phyloP scores from a whole-genome alignment of 768 basidiomycete genomes.

The Calocera cornea region DNA sequence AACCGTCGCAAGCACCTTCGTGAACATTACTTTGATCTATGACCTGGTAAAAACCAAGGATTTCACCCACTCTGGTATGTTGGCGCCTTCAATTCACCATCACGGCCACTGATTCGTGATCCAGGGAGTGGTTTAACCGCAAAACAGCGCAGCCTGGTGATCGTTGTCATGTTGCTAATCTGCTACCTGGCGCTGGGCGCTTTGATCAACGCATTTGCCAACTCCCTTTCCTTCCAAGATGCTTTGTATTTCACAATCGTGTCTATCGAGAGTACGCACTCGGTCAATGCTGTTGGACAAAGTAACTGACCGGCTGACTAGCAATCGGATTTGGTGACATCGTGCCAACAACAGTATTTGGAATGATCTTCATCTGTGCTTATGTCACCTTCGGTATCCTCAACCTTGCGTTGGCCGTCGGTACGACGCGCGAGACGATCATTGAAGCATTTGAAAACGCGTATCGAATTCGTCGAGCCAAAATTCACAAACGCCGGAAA shows the following conservation, averaged over 20 bases:
- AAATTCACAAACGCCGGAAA: constrained; percentile 24
- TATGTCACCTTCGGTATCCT: constrained; percentile 15
- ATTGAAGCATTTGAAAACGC: constrained; percentile 25
- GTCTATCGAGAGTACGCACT: constrained; percentile 39
- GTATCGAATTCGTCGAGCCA: constrained; percentile 42
- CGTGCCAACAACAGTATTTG: constrained; percentile 4
- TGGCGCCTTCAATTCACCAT: constrained; percentile 13
- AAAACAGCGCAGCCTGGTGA: constrained; percentile 63
- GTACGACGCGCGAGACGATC: constrained; percentile 9
- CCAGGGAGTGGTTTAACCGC: constrained; percentile 66
- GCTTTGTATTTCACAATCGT: constrained; percentile 67
- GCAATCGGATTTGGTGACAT: constrained; percentile 13
- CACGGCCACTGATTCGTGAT: not conserved
- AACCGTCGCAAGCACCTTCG: constrained; percentile 48
- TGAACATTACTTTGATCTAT: constrained; percentile 51
- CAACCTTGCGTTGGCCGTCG: constrained; percentile 13
- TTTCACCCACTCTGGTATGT: constrained; percentile 53
- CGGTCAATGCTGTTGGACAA: not conserved
- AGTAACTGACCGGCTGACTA: not conserved
- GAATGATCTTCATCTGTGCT: constrained; percentile 11
- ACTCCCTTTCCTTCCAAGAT: constrained; percentile 47
- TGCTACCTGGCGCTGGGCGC: constrained; percentile 63
- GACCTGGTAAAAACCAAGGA: constrained; percentile 48
- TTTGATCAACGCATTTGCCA: constrained; percentile 39
- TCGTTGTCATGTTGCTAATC: constrained; percentile 61